phyloP scores from a whole-genome alignment of 257 asterid species.

The Salvia hispanica region DNA sequence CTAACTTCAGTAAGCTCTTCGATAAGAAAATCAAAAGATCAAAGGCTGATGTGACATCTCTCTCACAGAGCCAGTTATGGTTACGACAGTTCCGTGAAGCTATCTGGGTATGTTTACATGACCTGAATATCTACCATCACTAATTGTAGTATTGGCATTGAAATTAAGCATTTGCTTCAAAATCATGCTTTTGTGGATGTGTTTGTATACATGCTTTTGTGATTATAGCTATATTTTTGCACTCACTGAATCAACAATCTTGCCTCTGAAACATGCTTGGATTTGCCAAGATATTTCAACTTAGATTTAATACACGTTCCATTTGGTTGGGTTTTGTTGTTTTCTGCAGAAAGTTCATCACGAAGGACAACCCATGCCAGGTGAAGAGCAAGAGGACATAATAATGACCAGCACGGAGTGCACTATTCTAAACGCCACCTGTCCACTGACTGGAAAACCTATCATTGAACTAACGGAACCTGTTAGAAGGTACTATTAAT shows the following conservation, averaged over 20 bases:
- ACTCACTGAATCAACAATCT: conserved; percentile 19
- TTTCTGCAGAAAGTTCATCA: conserved; percentile 86
- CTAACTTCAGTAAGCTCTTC: conserved; percentile 70
- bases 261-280: neutral
- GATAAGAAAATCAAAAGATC: conserved; percentile 58
- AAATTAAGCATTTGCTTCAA: conserved; percentile 16
- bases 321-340: conserved; percentile 24
- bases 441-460: conserved; percentile 88
- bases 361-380: conserved; percentile 91
- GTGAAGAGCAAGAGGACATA: conserved; percentile 96
- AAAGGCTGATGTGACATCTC: conserved; percentile 49
- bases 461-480: conserved; percentile 75
- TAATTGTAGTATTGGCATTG: conserved; percentile 5
- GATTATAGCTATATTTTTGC: conserved; percentile 9
- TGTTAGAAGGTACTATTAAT: conserved; percentile 66
- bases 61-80: conserved; percentile 49
- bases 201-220: neutral
- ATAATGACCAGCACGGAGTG: conserved; percentile 81
- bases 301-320: neutral
- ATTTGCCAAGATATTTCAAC: neutral
- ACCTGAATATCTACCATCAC: conserved; percentile 6
- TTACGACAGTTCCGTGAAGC: conserved; percentile 85
- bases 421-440: conserved; percentile 60
- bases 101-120: conserved; percentile 68
- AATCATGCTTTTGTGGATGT: neutral